Evolutionary conservation across 306 rosid species (phyloP).

Genomic region (Prunus davidiana): DNA sequence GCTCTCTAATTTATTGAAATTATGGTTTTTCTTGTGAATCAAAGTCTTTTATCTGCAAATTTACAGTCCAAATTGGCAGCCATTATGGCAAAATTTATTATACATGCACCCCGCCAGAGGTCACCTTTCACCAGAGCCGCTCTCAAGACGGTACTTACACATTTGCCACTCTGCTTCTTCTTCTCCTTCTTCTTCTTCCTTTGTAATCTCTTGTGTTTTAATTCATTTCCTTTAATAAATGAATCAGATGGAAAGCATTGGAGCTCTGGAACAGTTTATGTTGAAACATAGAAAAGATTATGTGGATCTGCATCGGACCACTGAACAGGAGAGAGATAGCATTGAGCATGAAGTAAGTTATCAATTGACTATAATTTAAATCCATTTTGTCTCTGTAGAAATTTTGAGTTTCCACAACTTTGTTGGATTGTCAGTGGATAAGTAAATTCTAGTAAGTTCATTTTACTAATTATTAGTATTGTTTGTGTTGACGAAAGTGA

Average conservation of each 20-base stretch:
- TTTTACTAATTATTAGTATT: background rate
- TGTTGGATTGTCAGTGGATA: background rate
- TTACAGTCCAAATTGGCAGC: constrained; percentile 82
- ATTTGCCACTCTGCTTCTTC: constrained; percentile 2
- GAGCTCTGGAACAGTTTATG: constrained; percentile 73
- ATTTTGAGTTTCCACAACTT: background rate
- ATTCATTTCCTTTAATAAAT: background rate
- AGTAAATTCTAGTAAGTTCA: background rate
- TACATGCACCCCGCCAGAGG: constrained; percentile 75
- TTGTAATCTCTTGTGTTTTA: background rate
- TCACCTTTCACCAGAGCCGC: constrained; percentile 77
- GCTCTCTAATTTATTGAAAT: background rate
- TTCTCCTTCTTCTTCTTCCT: background rate
- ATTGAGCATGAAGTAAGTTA: constrained; percentile 91
- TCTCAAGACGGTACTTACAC: constrained; percentile 61
- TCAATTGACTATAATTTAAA: background rate
- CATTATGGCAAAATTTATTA: constrained; percentile 81
- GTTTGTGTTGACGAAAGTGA: background rate
- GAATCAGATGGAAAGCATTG: constrained; percentile 74
- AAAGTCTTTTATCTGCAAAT: background rate
- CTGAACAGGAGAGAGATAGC: constrained; percentile 93
- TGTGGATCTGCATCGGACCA: constrained; percentile 83
- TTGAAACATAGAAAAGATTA: constrained; percentile 89
- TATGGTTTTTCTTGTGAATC: background rate
- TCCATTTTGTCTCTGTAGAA: background rate